Evolutionary conservation across 257 asterid genomes (phyloP).

Genomic region (Solanum ossicruentum): DNA sequence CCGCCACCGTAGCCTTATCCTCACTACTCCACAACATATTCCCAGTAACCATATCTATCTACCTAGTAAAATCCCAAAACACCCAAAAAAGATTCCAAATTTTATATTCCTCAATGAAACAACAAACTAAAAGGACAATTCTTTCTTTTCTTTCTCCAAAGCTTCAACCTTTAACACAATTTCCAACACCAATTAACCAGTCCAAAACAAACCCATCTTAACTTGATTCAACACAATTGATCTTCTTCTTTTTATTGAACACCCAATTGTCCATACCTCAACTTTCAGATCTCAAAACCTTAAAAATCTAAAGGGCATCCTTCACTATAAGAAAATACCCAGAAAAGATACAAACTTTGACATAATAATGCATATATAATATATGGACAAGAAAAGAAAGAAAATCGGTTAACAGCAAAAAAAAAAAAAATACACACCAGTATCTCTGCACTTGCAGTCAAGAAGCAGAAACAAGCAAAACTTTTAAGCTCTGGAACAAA

Average conservation of each 20-base stretch:
- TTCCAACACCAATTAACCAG: slow-evolving; percentile 2
- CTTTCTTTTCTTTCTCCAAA: not conserved
- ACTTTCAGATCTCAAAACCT: slow-evolving; percentile 52
- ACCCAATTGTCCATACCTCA: slow-evolving; percentile 4
- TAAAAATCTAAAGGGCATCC: slow-evolving; percentile 6
- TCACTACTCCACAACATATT: slow-evolving; percentile 56
- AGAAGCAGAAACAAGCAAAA: not conserved
- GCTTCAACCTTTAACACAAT: slow-evolving; percentile 15
- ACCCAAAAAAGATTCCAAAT: slow-evolving; percentile 2
- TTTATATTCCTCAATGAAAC: not conserved
- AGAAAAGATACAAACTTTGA: not conserved
- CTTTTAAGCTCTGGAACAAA: not conserved
- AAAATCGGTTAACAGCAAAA: not conserved
- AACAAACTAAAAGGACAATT: not conserved
- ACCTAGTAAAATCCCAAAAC: not conserved
- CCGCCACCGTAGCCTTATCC: slow-evolving; percentile 66
- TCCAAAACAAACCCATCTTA: slow-evolving; percentile 8
- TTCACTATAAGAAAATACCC: slow-evolving; percentile 17
- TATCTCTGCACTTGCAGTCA: not conserved
- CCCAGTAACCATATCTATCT: slow-evolving; percentile 39
- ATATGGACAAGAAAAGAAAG: not conserved
- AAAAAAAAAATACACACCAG: slow-evolving; percentile 34
- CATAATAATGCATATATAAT: not conserved
- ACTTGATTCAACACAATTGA: not conserved
- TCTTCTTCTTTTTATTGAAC: not conserved